Conservation (phyloP, 441 rosid species). For the Euphorbia neoarborescens region DNA sequence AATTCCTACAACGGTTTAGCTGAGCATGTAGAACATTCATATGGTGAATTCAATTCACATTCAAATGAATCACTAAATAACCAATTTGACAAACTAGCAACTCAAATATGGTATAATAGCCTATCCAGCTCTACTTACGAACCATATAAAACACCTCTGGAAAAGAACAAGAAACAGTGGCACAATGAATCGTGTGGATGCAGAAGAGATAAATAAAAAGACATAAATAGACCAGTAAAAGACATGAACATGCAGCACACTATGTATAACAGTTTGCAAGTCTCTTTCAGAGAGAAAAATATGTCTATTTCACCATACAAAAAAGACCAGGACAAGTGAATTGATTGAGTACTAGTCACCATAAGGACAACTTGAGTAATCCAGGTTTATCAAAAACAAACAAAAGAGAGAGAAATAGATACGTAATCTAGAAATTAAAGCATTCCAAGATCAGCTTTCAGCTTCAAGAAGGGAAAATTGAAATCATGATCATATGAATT, state of each 20-base stretch:
- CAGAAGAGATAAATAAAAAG: neutral
- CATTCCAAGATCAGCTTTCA: neutral
- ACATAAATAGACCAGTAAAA: neutral
- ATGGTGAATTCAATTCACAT: neutral
- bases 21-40: neutral
- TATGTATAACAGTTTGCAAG: neutral
- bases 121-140: neutral
- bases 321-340: neutral
- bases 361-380: neutral
- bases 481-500: neutral
- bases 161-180: neutral
- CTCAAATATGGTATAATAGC: neutral
- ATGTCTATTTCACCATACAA: neutral
- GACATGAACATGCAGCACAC: neutral
- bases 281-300: neutral
- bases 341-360: neutral
- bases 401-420: neutral
- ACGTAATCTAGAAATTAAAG: neutral
- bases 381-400: neutral
- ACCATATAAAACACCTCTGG: neutral
- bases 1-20: neutral
- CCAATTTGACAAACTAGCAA: neutral
- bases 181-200: neutral
- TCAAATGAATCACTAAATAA: neutral
- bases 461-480: neutral